phyloP scores from a whole-genome alignment of 106 monocot species.

The Narthecium ossifragum region DNA sequence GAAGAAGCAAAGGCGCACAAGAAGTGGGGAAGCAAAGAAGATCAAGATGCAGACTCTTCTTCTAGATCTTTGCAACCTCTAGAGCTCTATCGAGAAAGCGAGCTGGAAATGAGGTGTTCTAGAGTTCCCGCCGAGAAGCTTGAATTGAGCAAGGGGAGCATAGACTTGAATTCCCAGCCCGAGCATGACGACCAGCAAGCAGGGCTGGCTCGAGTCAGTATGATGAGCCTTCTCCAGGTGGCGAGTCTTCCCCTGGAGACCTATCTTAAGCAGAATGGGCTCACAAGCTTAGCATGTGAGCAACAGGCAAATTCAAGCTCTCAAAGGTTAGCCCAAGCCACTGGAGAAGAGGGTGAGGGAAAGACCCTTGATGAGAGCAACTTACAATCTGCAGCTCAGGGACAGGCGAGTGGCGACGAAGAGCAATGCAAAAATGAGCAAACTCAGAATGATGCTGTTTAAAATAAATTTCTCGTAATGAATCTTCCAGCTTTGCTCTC shows the following conservation, averaged over 20 bases:
- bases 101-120: too few species aligned
- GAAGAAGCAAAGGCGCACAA: conserved; percentile 54
- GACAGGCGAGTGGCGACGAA: too few species aligned
- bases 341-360: conserved; percentile 27
- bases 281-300: conserved; percentile 41
- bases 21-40: conserved; percentile 49
- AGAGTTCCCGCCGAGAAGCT: too few species aligned
- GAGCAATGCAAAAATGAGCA: too few species aligned
- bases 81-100: conserved; percentile 11
- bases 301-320: conserved; percentile 42
- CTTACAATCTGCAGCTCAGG: too few species aligned
- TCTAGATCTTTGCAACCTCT: conserved; percentile 8
- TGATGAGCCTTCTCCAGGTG: conserved; percentile 65
- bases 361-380: conserved; percentile 23
- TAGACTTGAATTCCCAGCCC: conserved; percentile 77
- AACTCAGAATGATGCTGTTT: too few species aligned
- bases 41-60: conserved; percentile 30
- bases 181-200: conserved; percentile 15
- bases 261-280: conserved; percentile 70
- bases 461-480: too few species aligned
- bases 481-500: too few species aligned
- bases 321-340: conserved; percentile 14
- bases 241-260: conserved; percentile 59
- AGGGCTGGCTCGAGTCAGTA: conserved; percentile 28
- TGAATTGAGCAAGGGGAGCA: conserved; percentile 23